phyloP scores from a whole-genome alignment of 2,329 filamentous ascomycete genomes.

The Fusarium sp. region DNA sequence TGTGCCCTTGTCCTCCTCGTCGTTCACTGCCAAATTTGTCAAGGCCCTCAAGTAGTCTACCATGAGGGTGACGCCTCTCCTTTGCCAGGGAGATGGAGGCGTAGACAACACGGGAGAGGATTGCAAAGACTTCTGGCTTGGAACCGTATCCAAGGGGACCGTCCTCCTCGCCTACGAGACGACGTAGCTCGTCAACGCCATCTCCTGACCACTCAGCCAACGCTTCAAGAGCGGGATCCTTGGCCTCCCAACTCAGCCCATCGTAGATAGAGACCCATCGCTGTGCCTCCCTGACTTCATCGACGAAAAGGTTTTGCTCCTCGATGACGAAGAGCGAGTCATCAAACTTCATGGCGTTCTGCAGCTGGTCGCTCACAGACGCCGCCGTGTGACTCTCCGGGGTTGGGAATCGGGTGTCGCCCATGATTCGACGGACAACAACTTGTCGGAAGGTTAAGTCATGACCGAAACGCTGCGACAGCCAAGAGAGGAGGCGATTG shows the following conservation, averaged over 20 bases:
- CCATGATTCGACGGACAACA: conserved; percentile 56
- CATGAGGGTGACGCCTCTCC: conserved; percentile 26
- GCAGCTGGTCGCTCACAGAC: conserved; percentile 54
- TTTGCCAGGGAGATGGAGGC: conserved; percentile 49
- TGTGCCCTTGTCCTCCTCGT: conserved; percentile 17
- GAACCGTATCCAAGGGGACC: conserved; percentile 79
- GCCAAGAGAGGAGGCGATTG: conserved; percentile 56
- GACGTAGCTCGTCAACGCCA: conserved; percentile 59
- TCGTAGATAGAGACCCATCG: conserved; percentile 71
- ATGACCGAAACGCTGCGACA: conserved; percentile 50
- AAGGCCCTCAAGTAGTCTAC: conserved; percentile 19
- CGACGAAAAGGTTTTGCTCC: conserved; percentile 93
- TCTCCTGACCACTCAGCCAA: conserved; percentile 60
- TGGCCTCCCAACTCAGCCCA: conserved; percentile 31
- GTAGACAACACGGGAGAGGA: conserved; percentile 62
- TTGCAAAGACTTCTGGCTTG: conserved; percentile 72
- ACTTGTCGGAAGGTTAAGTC: conserved; percentile 51
- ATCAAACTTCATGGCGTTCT: conserved; percentile 62
- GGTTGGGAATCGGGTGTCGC: conserved; percentile 27
- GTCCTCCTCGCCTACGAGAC: conserved; percentile 56
- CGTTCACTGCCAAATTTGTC: conserved; percentile 5
- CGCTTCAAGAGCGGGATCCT: conserved; percentile 37
- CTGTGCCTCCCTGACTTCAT: conserved; percentile 78
- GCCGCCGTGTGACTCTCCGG: conserved; percentile 11
- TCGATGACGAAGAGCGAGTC: conserved; percentile 85